phyloP scores from a whole-genome alignment of 495 filamentous ascomycete species.

The Trichoderma orchidacearum region DNA sequence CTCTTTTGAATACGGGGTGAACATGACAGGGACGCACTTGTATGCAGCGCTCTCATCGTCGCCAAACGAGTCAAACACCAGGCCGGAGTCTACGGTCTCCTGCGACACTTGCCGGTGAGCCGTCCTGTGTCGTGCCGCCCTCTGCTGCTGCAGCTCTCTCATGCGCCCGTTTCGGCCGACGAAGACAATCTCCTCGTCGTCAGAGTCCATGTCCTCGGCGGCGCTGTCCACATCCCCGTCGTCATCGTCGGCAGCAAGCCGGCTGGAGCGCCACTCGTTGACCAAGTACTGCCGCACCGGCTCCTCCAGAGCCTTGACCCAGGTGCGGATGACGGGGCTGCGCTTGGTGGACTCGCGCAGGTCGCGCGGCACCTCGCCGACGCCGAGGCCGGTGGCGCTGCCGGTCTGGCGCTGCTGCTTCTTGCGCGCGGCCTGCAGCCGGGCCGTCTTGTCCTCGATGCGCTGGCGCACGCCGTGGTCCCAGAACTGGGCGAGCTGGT shows the following conservation, averaged over 20 bases:
- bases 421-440: slow-evolving; percentile 15
- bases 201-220: slow-evolving; percentile 38
- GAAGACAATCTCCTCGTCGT: slow-evolving; percentile 90
- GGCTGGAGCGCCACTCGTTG: slow-evolving; percentile 16
- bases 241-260: slow-evolving; percentile 1
- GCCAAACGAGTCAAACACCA: slow-evolving; percentile 63
- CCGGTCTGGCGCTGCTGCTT: slow-evolving; percentile 23
- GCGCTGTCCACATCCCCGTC: slow-evolving; percentile 34
- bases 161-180: slow-evolving; percentile 61
- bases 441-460: slow-evolving; percentile 23
- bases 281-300: slow-evolving; percentile 29
- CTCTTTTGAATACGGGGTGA: slow-evolving; percentile 7
- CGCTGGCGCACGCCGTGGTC: slow-evolving; percentile 49
- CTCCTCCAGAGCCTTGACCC: slow-evolving; percentile 34
- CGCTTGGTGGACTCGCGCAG: slow-evolving; percentile 35
- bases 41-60: slow-evolving; percentile 68
- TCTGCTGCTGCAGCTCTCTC: slow-evolving; percentile 36
- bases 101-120: slow-evolving; percentile 31
- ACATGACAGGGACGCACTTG: slow-evolving; percentile 43
- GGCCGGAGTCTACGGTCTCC: slow-evolving; percentile 47
- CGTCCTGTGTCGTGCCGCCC: slow-evolving; percentile 19
- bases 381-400: slow-evolving; percentile 15
- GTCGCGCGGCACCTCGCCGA: slow-evolving; percentile 43
- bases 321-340: slow-evolving; percentile 29
- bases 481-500: slow-evolving; percentile 81